Evolutionary conservation across 441 rosid species (phyloP).

Genomic region (Aleurites moluccanus): DNA sequence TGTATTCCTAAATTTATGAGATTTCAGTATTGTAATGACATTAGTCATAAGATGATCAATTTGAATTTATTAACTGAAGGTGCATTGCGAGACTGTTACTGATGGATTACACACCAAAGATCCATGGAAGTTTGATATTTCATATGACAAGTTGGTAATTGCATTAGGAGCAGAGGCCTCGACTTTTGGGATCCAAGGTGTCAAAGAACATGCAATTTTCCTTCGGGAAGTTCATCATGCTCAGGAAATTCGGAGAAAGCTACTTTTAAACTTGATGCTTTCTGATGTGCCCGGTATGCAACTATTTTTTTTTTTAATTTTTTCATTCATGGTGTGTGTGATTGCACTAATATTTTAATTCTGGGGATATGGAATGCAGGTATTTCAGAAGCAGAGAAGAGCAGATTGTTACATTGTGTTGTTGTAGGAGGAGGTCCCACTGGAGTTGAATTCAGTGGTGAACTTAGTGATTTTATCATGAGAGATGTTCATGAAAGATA

Average conservation of each 20-base stretch:
- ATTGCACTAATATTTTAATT: background rate
- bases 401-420: conserved; percentile 77
- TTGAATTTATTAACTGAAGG: conserved; percentile 39
- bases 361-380: conserved; percentile 41
- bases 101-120: conserved; percentile 46
- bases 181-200: conserved; percentile 79
- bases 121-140: conserved; percentile 67
- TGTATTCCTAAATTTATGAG: conserved; percentile 1
- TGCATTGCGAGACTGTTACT: conserved; percentile 69
- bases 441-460: conserved; percentile 93
- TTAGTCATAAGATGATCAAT: background rate
- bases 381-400: conserved; percentile 67
- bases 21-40: background rate
- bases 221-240: conserved; percentile 94
- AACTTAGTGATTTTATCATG: conserved; percentile 83
- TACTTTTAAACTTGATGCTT: conserved; percentile 84
- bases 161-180: conserved; percentile 82
- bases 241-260: conserved; percentile 79
- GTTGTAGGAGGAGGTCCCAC: conserved; percentile 96
- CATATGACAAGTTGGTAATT: conserved; percentile 74
- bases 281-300: conserved; percentile 74
- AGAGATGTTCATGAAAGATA: conserved; percentile 78
- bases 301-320: background rate
- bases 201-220: conserved; percentile 64
- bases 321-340: background rate